A percentile compares a stretch with the other conserved stretches of the same genome.
These are phyloP conservation scores for Populus tomentosa DNA, from an alignment of 441 rosid genomes.

Conservation along the genomic window DNA sequence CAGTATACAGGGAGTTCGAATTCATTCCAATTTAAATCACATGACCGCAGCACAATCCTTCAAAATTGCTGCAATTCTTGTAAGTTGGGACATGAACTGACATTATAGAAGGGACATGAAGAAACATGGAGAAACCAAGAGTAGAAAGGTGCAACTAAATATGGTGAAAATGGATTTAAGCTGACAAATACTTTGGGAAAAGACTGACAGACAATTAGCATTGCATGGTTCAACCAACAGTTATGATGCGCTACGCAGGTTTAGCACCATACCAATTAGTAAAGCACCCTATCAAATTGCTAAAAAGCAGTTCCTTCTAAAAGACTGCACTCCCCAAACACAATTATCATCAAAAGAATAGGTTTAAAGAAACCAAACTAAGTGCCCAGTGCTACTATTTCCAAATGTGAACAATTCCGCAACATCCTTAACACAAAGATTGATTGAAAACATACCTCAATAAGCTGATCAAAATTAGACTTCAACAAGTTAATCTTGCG, in stretches of 20 bases:
- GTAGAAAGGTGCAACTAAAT: not conserved
- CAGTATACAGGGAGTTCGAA: not conserved
- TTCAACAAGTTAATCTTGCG: slow-evolving; percentile 86
- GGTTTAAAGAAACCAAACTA: not conserved
- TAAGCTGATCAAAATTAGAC: slow-evolving; percentile 90
- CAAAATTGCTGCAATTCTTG: not conserved
- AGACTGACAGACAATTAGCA: not conserved
- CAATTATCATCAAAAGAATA: not conserved
- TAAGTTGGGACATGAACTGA: not conserved
- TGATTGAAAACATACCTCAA: slow-evolving; percentile 49
- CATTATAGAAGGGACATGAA: not conserved
- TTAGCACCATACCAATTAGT: not conserved
- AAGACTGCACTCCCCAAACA: not conserved
- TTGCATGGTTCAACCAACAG: not conserved
- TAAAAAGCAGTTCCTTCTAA: not conserved
- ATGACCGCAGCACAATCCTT: not conserved
- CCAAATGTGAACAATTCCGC: not conserved
- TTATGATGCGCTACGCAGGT: not conserved
- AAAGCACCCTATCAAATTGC: not conserved
- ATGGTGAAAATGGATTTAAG: not conserved
- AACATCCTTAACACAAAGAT: not conserved
- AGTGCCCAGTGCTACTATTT: not conserved
- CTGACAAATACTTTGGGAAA: not conserved
- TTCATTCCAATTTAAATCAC: not conserved
- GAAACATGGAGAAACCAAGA: not conserved